A percentile compares a stretch with the other conserved stretches of the same genome.
These are phyloP conservation scores for Zymoseptoria tritici DNA, from an alignment of 2,329 filamentous ascomycete species.

Conservation along the genomic window DNA sequence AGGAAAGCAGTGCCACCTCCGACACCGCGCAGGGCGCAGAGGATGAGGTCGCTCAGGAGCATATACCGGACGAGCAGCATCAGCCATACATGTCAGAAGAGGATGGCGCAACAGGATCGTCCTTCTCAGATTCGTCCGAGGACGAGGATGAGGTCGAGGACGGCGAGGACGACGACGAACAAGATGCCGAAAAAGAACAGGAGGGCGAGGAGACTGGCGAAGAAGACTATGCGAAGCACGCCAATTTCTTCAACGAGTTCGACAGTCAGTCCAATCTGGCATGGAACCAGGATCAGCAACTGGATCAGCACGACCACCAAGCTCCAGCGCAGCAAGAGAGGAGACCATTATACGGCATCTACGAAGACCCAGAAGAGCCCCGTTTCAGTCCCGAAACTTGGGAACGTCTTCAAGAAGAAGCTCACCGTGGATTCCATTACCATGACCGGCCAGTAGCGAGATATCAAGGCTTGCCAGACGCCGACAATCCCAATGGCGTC, in stretches of 20 bases:
- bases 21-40: background rate
- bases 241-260: background rate
- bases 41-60: background rate
- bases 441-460: background rate
- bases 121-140: background rate
- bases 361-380: background rate
- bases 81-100: background rate
- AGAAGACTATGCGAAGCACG: background rate
- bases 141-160: background rate
- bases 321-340: background rate
- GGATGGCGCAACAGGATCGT: background rate
- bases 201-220: background rate
- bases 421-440: background rate
- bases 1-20: background rate
- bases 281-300: background rate
- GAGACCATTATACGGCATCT: background rate
- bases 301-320: background rate
- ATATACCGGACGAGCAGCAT: background rate
- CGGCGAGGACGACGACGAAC: background rate
- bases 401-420: background rate
- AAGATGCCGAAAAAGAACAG: background rate
- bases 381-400: background rate
- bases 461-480: background rate
- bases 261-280: background rate
- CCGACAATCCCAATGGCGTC: no score